Conservation (phyloP, 2,329 filamentous ascomycete species). For the Cladosporium phlei region DNA sequence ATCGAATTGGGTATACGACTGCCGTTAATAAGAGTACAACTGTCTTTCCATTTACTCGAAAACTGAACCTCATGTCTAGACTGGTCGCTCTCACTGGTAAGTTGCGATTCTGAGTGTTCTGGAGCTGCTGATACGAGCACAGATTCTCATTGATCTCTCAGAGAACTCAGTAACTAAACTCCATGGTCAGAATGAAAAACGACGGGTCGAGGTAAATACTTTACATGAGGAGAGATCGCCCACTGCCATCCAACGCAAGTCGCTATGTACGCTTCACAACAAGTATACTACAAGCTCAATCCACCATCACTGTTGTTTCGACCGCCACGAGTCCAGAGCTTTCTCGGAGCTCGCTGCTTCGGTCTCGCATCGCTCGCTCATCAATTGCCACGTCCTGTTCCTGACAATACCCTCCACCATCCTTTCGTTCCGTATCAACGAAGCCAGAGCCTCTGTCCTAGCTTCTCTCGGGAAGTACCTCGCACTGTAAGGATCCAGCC, state of each 20-base stretch:
- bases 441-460: constrained; percentile 73
- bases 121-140: too few species aligned
- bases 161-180: too few species aligned
- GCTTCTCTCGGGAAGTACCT: constrained; percentile 76
- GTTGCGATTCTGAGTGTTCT: too few species aligned
- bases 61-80: too few species aligned
- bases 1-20: too few species aligned
- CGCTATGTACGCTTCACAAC: neutral
- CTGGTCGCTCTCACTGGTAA: too few species aligned
- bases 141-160: too few species aligned
- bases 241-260: neutral
- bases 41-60: too few species aligned
- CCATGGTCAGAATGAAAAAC: too few species aligned
- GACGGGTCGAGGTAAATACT: too few species aligned
- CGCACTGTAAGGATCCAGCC: constrained; percentile 84
- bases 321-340: constrained; percentile 60
- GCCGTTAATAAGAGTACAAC: too few species aligned
- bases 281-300: neutral
- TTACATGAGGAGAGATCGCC: neutral
- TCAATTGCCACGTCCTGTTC: constrained; percentile 72
- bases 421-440: constrained; percentile 67
- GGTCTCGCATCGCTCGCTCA: constrained; percentile 68
- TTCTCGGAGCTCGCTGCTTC: constrained; percentile 57
- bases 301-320: neutral
- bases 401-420: constrained; percentile 75